These are phyloP conservation scores for Thermoascus crustaceus DNA, from an alignment of 2,329 filamentous ascomycete genomes.

Conservation along the genomic window DNA sequence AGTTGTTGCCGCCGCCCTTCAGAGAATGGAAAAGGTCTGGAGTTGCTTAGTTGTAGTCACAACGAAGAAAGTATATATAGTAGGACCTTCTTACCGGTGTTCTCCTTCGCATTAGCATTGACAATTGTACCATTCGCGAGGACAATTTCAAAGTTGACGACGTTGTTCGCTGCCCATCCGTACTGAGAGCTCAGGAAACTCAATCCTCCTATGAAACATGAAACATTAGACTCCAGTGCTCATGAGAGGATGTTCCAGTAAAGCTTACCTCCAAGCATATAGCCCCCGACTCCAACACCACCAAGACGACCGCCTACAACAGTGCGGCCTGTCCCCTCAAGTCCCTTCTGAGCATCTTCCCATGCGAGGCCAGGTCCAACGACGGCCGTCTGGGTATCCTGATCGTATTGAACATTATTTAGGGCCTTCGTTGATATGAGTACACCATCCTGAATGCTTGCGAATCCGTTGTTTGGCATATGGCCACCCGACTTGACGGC, in stretches of 20 bases:
- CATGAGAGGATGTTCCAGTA: neutral
- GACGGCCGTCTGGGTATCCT: slow-evolving; percentile 30
- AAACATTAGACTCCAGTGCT: neutral
- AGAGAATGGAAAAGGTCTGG: slow-evolving; percentile 35
- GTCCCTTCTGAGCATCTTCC: slow-evolving; percentile 25
- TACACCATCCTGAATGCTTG: slow-evolving; percentile 37
- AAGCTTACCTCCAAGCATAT: slow-evolving; percentile 37
- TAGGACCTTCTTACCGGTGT: slow-evolving; percentile 16
- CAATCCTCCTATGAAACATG: slow-evolving; percentile 21
- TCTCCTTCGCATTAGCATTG: slow-evolving; percentile 30
- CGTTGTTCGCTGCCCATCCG: slow-evolving; percentile 42
- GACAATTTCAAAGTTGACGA: slow-evolving; percentile 41
- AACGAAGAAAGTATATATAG: neutral
- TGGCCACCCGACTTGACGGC: slow-evolving; percentile 48
- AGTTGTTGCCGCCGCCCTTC: slow-evolving; percentile 38
- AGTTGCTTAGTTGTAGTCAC: slow-evolving; percentile 1
- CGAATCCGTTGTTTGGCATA: slow-evolving; percentile 40
- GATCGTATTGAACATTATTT: slow-evolving; percentile 28
- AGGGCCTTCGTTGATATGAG: slow-evolving; percentile 41
- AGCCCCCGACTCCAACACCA: slow-evolving; percentile 41
- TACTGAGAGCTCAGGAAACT: slow-evolving; percentile 47
- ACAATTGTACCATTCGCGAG: slow-evolving; percentile 40
- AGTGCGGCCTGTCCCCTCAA: slow-evolving; percentile 24
- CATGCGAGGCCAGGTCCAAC: slow-evolving; percentile 30
- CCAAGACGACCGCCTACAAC: slow-evolving; percentile 41